phyloP scores from a whole-genome alignment of 2,329 filamentous ascomycete species.

The Neofusicoccum parvum region DNA sequence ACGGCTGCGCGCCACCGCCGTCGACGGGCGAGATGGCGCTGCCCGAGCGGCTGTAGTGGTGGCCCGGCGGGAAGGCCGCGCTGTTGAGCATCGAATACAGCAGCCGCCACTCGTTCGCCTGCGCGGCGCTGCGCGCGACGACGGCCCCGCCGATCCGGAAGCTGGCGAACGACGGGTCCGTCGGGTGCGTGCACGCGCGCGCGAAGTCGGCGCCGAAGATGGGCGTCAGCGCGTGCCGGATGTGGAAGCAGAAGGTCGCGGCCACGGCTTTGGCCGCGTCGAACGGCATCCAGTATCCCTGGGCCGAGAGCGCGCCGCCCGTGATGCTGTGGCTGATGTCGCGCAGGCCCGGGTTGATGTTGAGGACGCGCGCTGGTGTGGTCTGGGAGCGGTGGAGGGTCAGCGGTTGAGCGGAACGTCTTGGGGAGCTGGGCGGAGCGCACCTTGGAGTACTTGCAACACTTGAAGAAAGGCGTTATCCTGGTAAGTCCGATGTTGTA shows the following conservation, averaged over 20 bases:
- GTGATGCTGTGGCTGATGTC: conserved; percentile 96
- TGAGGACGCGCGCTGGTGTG: conserved; percentile 76
- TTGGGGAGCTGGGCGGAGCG: conserved; percentile 27
- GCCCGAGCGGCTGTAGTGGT: not conserved
- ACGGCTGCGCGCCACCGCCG: not conserved
- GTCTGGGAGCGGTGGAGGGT: conserved; percentile 60
- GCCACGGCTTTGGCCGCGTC: conserved; percentile 83
- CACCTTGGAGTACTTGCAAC: conserved; percentile 84
- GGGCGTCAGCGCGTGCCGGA: conserved; percentile 83
- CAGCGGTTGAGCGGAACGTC: not conserved
- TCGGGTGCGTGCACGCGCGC: conserved; percentile 65
- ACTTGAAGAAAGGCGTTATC: conserved; percentile 94
- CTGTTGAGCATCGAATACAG: conserved; percentile 2
- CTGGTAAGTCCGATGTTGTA: conserved; percentile 92
- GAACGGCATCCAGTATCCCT: conserved; percentile 98
- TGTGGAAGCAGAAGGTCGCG: conserved; percentile 83
- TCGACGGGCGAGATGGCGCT: not conserved
- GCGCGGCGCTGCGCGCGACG: conserved; percentile 38
- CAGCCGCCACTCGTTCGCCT: conserved; percentile 41
- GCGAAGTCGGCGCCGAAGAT: conserved; percentile 87
- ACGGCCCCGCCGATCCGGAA: conserved; percentile 46
- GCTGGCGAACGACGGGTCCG: conserved; percentile 61
- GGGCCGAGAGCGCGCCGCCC: conserved; percentile 83
- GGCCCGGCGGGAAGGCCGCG: not conserved
- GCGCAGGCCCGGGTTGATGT: conserved; percentile 73